Base-by-base conservation (phyloP, 192 early-diverging fungal genomes). In the Coemansia sp. region DNA sequence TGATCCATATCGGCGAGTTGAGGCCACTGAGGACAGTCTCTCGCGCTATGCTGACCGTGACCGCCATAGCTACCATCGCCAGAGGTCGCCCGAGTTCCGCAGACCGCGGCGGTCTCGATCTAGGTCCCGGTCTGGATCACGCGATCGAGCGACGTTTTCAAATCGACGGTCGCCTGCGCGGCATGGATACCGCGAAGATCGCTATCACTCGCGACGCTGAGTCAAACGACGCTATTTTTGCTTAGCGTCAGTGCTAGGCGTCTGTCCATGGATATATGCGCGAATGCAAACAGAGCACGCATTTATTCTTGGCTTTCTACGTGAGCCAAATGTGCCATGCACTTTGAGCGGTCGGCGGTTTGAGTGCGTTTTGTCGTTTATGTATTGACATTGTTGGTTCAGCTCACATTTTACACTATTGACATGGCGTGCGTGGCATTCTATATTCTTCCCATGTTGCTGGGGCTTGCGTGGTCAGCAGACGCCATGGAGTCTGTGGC, bases 31-130 rank as follows among this genome's bases (percentile, higher is more conserved):
- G 25, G 50, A 51, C 32, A 50, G 56, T 19, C 55, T 41, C 34
- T 52, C 63, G 32, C 33, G 48, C 11, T 41, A 38, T 15, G 35
- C 19, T 17, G 36, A 13, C 0, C 11, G 46, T 8, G 8, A 30
- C 6, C 18, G 26, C 14, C 55, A 37, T 32, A 33, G 52, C 56
- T 15, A 11, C 9, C 33, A 19, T 1, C 59, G 59, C 33, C 17
- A 40, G 40, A 15, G 50, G 51, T n/a, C n/a, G n/a, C n/a, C n/a
- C 10, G 56, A 51, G 30, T 58, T 53, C 51, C 43, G 43, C 8
- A 39, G 39, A 30, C 40, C 51, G 14, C 25, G 42, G 27, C 56
- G 64, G 15, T 59, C 64, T n/a, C 49, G 63, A 14, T 65, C 63
- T 9, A 21, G 61, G 10, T 41, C 57, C 29, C 8, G 51, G 33